These are phyloP conservation scores for Nymphaea thermarum DNA, from an alignment of 164 flowering plant species.

Conservation along the genomic window DNA sequence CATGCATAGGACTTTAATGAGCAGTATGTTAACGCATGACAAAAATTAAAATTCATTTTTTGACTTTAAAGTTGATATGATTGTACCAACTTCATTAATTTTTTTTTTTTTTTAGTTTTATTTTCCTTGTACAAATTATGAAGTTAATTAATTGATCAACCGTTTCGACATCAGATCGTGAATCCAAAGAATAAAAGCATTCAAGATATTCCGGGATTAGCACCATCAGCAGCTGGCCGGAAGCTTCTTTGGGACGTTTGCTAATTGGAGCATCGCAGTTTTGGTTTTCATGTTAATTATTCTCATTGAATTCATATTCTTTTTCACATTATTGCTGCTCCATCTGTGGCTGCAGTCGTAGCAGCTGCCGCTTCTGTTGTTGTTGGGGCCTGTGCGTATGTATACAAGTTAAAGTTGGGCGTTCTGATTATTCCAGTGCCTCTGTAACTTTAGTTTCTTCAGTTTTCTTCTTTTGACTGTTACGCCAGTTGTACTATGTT, in stretches of 20 bases:
- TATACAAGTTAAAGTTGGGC: background rate
- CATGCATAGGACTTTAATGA: no score
- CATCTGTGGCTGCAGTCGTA: background rate
- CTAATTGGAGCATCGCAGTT: background rate
- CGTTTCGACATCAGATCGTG: conserved; percentile 38
- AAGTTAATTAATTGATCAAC: no score
- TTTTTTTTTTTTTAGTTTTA: no score
- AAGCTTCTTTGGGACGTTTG: conserved; percentile 45
- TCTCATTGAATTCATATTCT: background rate
- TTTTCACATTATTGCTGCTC: background rate
- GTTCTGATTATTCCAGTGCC: background rate
- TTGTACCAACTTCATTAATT: no score
- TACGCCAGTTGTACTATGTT: background rate
- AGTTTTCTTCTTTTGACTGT: background rate
- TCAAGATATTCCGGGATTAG: conserved; percentile 82
- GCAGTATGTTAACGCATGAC: no score
- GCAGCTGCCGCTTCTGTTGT: background rate
- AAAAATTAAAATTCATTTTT: no score
- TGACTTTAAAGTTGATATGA: no score
- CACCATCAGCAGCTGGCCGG: conserved; percentile 65
- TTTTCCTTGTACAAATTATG: no score
- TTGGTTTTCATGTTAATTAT: no score
- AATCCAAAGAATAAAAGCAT: conserved; percentile 81
- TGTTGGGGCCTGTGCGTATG: background rate
- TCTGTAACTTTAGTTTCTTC: background rate